Conservation (phyloP, 140 eudicot species). For the Ambrosia hybrid region DNA sequence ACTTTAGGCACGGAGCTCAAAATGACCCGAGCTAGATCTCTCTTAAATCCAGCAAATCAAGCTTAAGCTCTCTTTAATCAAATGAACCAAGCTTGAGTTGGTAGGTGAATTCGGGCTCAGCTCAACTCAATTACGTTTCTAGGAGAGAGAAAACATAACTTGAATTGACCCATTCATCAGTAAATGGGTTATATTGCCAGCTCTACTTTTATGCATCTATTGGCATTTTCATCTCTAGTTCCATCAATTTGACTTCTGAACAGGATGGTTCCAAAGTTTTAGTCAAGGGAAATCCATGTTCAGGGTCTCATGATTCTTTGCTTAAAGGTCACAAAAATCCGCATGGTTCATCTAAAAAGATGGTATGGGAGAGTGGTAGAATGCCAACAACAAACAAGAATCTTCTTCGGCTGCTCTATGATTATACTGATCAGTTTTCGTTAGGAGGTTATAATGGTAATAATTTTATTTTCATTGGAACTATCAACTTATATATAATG, state of each 20-base stretch:
- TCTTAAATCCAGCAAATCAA: no score
- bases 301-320: conserved; percentile 48
- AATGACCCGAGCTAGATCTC: no score
- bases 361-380: conserved; percentile 56
- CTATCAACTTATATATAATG: conserved; percentile 1
- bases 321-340: conserved; percentile 55
- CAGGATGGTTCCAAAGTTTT: conserved; percentile 93
- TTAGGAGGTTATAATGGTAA: conserved; percentile 91
- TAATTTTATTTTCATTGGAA: neutral
- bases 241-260: neutral
- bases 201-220: no score
- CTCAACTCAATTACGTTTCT: no score
- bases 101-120: no score
- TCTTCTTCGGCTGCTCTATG: conserved; percentile 56
- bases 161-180: neutral
- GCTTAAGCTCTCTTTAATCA: no score
- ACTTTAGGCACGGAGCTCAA: no score
- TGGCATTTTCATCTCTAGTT: no score
- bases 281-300: conserved; percentile 76
- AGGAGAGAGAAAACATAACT: neutral
- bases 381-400: conserved; percentile 67
- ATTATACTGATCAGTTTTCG: conserved; percentile 63
- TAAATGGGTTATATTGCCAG: neutral
- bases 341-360: conserved; percentile 67
- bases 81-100: no score